Percentiles rank a stretch among this genome's conserved stretches.
Evolutionary conservation across 306 rosid species (phyloP).

Genomic region (Casuarina cunninghamiana): DNA sequence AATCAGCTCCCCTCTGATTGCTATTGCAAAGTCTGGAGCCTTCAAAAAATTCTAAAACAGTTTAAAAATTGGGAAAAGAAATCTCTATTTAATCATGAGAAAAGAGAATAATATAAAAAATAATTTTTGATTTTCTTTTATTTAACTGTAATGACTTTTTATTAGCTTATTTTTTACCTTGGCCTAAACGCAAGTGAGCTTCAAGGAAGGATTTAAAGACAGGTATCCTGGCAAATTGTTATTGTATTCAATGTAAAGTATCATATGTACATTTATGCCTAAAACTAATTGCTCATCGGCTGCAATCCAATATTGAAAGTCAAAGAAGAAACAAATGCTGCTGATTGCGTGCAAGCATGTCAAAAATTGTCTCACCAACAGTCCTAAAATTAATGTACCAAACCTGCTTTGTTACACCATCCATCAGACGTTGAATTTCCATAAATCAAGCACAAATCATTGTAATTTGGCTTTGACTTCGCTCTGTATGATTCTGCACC

Average conservation of each 20-base stretch:
- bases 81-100: neutral
- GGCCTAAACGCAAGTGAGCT: neutral
- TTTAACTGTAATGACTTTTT: no score
- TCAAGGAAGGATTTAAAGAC: neutral
- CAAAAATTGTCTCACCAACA: slow-evolving; percentile 30
- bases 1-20: slow-evolving; percentile 36
- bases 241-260: neutral
- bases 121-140: neutral
- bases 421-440: slow-evolving; percentile 39
- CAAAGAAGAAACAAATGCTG: neutral
- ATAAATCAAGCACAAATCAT: slow-evolving; percentile 56
- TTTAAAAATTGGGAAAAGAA: neutral
- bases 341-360: neutral
- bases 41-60: slow-evolving; percentile 25
- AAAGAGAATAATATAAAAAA: neutral
- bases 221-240: neutral
- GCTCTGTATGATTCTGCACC: slow-evolving; percentile 42
- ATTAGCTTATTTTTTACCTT: neutral
- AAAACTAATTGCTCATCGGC: neutral
- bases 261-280: neutral
- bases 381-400: slow-evolving; percentile 26
- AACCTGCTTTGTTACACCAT: slow-evolving; percentile 17
- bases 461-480: slow-evolving; percentile 44
- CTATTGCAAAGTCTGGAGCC: slow-evolving; percentile 33
- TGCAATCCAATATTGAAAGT: neutral